A percentile compares a stretch with the other conserved stretches of the same genome.
These are phyloP conservation scores for Anisodus tanguticus DNA, from an alignment of 257 asterid species.

Conservation along the genomic window DNA sequence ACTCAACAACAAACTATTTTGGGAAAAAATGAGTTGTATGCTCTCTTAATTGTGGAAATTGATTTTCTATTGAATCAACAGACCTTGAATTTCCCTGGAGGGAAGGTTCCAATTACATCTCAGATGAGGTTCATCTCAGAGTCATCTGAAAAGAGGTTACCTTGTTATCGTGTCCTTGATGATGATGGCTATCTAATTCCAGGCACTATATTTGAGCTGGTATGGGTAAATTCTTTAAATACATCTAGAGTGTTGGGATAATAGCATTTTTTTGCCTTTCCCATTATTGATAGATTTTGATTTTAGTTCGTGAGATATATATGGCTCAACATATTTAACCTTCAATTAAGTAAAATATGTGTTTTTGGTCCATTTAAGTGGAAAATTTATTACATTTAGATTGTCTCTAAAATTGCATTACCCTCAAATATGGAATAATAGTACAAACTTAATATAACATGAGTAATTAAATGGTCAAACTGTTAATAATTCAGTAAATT, in stretches of 20 bases:
- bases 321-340: neutral
- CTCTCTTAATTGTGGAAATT: no score
- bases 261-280: no score
- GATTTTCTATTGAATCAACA: constrained; percentile 30
- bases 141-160: constrained; percentile 60
- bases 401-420: neutral
- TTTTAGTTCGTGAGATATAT: no score
- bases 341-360: neutral
- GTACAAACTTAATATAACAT: neutral
- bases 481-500: neutral
- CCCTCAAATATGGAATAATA: neutral
- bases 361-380: neutral
- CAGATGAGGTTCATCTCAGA: constrained; percentile 67
- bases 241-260: no score
- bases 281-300: no score
- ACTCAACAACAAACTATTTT: no score
- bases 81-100: constrained; percentile 80
- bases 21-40: no score
- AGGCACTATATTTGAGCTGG: constrained; percentile 62
- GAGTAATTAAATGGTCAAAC: no score
- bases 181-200: constrained; percentile 61
- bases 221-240: constrained; percentile 24
- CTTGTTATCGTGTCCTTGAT: constrained; percentile 84
- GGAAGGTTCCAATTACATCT: constrained; percentile 61
- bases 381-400: neutral